Evolutionary conservation across 345 rosid genomes (phyloP), one percentile per base, ranked within the genome.

Genomic region (Lepidium aucheri): DNA sequence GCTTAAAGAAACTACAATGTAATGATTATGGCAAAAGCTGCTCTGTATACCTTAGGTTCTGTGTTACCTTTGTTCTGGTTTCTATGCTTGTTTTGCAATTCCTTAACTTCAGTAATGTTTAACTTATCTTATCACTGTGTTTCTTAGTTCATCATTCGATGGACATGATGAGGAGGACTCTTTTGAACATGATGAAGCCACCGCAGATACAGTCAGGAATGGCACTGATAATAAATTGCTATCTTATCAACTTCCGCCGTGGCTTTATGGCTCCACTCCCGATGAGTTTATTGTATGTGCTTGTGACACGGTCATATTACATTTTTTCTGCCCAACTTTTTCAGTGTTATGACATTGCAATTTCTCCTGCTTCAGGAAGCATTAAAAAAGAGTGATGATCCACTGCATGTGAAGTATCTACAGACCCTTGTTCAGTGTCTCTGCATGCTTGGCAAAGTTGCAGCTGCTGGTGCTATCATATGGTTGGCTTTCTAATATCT

Each of bases 351-450:
- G 22, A 64, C 68, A 38, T 20, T 33, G 6, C 36, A 55, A 56
- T 68, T 69, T 42, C 51, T 63, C 58, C 55, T 77, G 56, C 57
- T 82, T 42, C 74, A 94, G 99, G 99, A 94, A 85, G 69, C 86
- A 53, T 61, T 90, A 39, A 85, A 76, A 83, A 94, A 94, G 83
- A 90, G 93, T 66, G 88, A 90, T 72, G 86, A 88, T 76, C 88
- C 93, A 35, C 78, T 84, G 63, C 95, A 91, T 69, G 85, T 94
- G 65, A 94, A 94, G 83, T 94, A 94, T 83, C 79, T 94, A 77
- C 93, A 83, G 78, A 94, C 99, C 65, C 72, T 90, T 93, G 93
- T 94, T 78, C 96, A 94, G 84, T 90, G 99, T 73, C 95, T 94
- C 44, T 82, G 92, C 84, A 84, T 76, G 91, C 96, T 94, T 73